These are phyloP conservation scores for Fonsecaea multimorphosa DNA, from an alignment of 2,329 filamentous ascomycete genomes.

Conservation along the genomic window DNA sequence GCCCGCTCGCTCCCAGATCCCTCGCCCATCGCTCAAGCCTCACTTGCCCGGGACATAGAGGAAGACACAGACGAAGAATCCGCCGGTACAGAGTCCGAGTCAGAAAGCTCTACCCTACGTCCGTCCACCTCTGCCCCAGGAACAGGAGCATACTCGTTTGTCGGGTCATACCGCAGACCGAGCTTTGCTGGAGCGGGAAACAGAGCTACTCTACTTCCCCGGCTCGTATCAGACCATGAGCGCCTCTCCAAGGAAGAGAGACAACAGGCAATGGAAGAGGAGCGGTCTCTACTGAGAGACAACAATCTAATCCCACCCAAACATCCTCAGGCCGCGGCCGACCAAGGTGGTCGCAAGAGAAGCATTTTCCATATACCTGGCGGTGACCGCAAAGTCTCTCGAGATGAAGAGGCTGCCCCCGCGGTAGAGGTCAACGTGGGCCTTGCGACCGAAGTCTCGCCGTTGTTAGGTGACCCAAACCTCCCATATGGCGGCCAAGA, in stretches of 20 bases:
- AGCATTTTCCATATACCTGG: constrained; percentile 35
- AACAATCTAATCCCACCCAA: constrained; percentile 65
- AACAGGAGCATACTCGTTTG: constrained; percentile 57
- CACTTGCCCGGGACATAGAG: constrained; percentile 70
- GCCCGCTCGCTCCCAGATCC: constrained; percentile 59
- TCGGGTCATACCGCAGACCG: constrained; percentile 74
- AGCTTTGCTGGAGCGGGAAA: constrained; percentile 76
- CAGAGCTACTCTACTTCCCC: constrained; percentile 70
- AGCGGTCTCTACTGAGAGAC: constrained; percentile 64
- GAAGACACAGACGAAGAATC: constrained; percentile 63
- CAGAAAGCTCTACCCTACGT: constrained; percentile 50
- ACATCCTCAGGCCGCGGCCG: constrained; percentile 43
- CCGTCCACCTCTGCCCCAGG: constrained; percentile 48
- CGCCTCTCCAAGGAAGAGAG: constrained; percentile 60
- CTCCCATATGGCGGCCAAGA: constrained; percentile 56
- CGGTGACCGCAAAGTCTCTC: constrained; percentile 35
- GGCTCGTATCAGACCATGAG: constrained; percentile 48
- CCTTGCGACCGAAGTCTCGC: constrained; percentile 53
- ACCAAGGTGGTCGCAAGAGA: constrained; percentile 32
- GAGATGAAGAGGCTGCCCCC: constrained; percentile 39
- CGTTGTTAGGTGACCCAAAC: constrained; percentile 52
- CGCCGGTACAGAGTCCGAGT: constrained; percentile 43
- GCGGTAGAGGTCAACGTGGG: constrained; percentile 29
- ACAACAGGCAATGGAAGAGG: constrained; percentile 61
- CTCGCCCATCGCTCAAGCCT: constrained; percentile 71